Conservation (phyloP, 768 basidiomycete species). For the Basidioascus undulatus region DNA sequence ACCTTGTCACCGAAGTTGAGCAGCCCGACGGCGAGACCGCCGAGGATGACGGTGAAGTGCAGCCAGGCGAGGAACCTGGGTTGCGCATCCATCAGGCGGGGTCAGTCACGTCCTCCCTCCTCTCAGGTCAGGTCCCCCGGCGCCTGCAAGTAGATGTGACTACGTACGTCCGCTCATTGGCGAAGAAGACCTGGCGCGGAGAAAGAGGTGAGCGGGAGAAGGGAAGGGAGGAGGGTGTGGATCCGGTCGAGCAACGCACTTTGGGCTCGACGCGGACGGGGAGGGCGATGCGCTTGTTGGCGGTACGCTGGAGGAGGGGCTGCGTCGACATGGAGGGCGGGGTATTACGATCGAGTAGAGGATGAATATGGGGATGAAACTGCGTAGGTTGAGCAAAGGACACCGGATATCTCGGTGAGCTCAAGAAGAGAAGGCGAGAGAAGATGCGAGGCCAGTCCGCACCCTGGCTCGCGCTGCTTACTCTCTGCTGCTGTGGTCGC, state of each 20-base stretch:
- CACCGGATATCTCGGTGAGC: too few species aligned
- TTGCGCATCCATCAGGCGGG: background rate
- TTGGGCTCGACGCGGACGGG: slow-evolving; percentile 82
- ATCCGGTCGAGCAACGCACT: too few species aligned
- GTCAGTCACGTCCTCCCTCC: background rate
- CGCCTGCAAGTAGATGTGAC: background rate
- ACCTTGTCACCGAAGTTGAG: slow-evolving; percentile 98
- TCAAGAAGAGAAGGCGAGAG: too few species aligned
- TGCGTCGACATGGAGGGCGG: slow-evolving; percentile 67
- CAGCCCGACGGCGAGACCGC: slow-evolving; percentile 81
- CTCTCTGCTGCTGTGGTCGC: too few species aligned
- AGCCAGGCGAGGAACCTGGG: slow-evolving; percentile 73
- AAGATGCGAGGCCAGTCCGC: too few species aligned
- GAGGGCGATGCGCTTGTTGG: slow-evolving; percentile 80
- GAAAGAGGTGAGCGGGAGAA: too few species aligned
- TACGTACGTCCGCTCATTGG: slow-evolving; percentile 40
- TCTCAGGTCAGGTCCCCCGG: background rate
- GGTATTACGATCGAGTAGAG: background rate
- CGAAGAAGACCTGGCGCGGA: slow-evolving; percentile 76
- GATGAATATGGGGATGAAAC: too few species aligned
- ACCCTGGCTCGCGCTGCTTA: too few species aligned
- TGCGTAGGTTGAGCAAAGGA: too few species aligned
- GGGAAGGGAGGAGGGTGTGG: too few species aligned
- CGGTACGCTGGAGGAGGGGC: slow-evolving; percentile 84
- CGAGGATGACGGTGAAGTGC: slow-evolving; percentile 91